Percentiles rank a stretch among this genome's conserved stretches.
Conservation (phyloP, 441 rosid genomes). For the Macaranga tanarius region DNA sequence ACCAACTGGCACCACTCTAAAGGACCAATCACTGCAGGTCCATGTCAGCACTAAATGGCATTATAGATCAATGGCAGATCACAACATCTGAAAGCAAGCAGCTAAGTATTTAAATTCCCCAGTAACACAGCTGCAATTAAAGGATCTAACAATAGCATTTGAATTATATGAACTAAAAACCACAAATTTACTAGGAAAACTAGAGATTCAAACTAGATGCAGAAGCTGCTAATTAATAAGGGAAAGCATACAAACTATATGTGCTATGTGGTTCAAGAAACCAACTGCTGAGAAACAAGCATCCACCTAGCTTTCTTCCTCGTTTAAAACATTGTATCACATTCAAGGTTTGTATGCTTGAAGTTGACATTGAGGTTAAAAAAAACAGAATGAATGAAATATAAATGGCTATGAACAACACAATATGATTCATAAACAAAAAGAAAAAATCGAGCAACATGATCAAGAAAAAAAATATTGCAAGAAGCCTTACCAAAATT, state of each 20-base stretch:
- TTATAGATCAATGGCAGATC: neutral
- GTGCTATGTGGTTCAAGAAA: neutral
- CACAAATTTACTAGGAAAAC: neutral
- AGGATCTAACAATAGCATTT: neutral
- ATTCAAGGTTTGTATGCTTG: neutral
- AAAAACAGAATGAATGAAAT: neutral
- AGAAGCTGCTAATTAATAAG: neutral
- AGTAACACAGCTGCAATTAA: neutral
- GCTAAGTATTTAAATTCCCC: neutral
- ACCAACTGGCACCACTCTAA: neutral
- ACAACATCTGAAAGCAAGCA: neutral
- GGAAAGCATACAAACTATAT: neutral
- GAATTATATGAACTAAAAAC: neutral
- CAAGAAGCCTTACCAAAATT: conserved; percentile 12
- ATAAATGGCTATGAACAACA: neutral
- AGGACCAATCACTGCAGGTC: neutral
- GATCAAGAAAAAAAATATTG: conserved; percentile 3
- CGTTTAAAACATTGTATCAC: neutral
- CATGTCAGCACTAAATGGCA: neutral
- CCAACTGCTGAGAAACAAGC: neutral
- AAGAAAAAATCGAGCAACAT: neutral
- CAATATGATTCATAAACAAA: neutral
- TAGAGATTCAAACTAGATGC: neutral
- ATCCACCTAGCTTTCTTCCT: neutral
- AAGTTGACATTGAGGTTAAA: neutral